phyloP scores from a whole-genome alignment of 768 basidiomycete species.

The Suillus americanus region DNA sequence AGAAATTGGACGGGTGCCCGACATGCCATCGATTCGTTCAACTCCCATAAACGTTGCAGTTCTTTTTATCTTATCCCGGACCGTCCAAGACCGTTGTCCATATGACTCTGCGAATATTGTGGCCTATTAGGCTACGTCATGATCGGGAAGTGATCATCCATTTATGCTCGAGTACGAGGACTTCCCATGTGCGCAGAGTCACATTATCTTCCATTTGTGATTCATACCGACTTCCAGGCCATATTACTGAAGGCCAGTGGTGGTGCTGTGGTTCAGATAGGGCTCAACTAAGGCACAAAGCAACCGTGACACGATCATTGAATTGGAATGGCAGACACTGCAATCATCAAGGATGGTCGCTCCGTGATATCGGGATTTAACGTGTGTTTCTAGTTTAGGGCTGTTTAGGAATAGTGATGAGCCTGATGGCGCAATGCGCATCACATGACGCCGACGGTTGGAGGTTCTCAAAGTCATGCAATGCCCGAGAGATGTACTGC shows the following conservation, averaged over 20 bases:
- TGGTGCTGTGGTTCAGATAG: neutral
- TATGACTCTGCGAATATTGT: neutral
- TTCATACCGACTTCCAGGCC: neutral
- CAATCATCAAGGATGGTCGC: neutral
- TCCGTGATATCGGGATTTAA: neutral
- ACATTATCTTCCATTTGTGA: neutral
- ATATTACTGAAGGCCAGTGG: neutral
- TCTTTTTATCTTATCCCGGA: slow-evolving; percentile 1
- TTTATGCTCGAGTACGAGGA: neutral
- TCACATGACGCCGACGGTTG: neutral
- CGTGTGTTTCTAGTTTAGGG: neutral
- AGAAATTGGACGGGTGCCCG: neutral
- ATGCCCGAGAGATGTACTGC: neutral
- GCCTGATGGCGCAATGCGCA: neutral
- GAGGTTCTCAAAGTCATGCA: neutral
- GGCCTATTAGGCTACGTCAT: neutral
- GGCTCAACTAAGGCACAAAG: neutral
- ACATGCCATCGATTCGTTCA: neutral
- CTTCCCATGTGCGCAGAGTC: neutral
- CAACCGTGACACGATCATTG: neutral
- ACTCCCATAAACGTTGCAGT: neutral
- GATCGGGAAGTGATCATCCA: neutral
- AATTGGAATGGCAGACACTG: neutral
- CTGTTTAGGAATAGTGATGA: neutral
- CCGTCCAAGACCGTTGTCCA: neutral